Percentiles rank a stretch among this genome's conserved stretches.
Evolutionary conservation across 108 stramenopile species (phyloP).

Genomic region (Asterionellopsis glacialis): DNA sequence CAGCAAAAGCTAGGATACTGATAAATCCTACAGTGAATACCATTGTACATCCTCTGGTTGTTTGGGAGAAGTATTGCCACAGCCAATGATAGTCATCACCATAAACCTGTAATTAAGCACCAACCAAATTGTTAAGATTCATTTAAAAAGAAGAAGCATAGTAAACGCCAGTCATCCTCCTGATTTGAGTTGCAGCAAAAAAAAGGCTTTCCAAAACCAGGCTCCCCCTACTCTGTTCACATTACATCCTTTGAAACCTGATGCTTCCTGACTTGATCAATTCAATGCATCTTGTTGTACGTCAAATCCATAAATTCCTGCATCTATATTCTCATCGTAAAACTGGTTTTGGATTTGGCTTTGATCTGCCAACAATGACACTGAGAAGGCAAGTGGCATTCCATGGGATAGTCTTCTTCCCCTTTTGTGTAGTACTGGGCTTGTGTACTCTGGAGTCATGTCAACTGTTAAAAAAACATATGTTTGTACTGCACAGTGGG

Average conservation of each 20-base stretch:
- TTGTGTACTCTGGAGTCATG: no score
- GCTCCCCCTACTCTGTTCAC: constrained; percentile 12
- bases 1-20: constrained; percentile 33
- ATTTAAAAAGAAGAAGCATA: no score
- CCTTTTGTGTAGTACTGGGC: no score
- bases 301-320: neutral
- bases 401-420: no score
- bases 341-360: no score
- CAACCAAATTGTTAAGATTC: no score
- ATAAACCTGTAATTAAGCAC: neutral
- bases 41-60: constrained; percentile 28
- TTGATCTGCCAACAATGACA: no score
- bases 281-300: constrained; percentile 1
- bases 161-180: no score
- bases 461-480: no score
- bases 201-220: constrained; percentile 13
- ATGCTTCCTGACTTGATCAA: constrained; percentile 4
- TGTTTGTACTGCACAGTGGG: no score
- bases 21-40: constrained; percentile 41
- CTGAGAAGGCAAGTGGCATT: no score
- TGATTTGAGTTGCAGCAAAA: no score
- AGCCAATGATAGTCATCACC: constrained; percentile 35
- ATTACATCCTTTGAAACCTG: constrained; percentile 6
- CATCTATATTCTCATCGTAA: neutral
- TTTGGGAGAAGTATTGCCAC: constrained; percentile 48